phyloP scores from a whole-genome alignment of 192 early-diverging fungal genomes.

The Backusella mclennaniae region DNA sequence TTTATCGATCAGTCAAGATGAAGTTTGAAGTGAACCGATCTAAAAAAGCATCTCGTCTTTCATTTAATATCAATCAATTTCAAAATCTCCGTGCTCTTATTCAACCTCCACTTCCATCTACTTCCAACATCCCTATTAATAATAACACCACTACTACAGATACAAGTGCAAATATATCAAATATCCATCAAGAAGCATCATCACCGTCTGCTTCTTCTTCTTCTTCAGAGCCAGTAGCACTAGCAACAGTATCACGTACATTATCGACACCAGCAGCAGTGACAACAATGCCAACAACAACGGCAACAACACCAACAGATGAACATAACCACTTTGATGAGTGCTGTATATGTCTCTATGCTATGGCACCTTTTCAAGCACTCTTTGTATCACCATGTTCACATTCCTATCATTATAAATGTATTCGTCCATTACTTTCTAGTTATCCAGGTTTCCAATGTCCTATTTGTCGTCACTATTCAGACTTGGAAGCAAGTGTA shows the following conservation, averaged over 20 bases:
- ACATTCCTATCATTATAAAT: slow-evolving; percentile 86
- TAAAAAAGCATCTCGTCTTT: slow-evolving; percentile 32
- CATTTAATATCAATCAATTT: slow-evolving; percentile 48
- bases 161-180: not conserved
- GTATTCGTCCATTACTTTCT: slow-evolving; percentile 66
- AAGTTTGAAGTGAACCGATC: slow-evolving; percentile 55
- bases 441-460: slow-evolving; percentile 68
- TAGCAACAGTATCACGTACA: not conserved
- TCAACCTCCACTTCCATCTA: not conserved
- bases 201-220: not conserved
- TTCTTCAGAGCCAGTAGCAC: not conserved
- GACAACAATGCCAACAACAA: not conserved
- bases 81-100: slow-evolving; percentile 32
- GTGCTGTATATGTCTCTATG: slow-evolving; percentile 83
- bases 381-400: slow-evolving; percentile 83
- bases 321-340: slow-evolving; percentile 38
- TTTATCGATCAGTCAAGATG: slow-evolving; percentile 81
- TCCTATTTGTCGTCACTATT: slow-evolving; percentile 79
- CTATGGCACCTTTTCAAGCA: slow-evolving; percentile 75
- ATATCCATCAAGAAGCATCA: not conserved
- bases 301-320: not conserved
- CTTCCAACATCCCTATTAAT: not conserved
- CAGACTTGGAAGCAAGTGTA: slow-evolving; percentile 76
- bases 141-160: not conserved
- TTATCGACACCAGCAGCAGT: not conserved